Conservation (phyloP, 257 asterid genomes). For the Mentha longifolia region DNA sequence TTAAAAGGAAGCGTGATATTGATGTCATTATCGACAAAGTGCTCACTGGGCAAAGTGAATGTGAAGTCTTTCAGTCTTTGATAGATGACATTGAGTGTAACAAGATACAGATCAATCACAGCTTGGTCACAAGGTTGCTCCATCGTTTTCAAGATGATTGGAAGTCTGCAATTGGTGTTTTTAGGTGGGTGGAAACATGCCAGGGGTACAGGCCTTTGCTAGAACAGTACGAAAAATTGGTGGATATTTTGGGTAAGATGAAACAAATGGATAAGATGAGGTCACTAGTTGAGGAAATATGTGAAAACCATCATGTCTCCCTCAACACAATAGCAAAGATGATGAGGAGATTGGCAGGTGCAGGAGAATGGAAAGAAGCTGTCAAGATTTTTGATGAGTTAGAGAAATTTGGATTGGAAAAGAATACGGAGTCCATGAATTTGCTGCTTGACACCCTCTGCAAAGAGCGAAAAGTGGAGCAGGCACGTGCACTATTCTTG, state of each 20-base stretch:
- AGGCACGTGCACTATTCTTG: conserved; percentile 67
- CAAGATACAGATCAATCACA: conserved; percentile 45
- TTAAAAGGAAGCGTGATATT: conserved; percentile 43
- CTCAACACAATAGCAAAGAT: conserved; percentile 64
- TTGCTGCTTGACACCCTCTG: conserved; percentile 78
- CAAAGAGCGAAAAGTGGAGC: conserved; percentile 66
- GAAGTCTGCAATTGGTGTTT: conserved; percentile 79
- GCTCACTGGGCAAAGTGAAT: conserved; percentile 45
- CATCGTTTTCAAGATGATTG: conserved; percentile 85
- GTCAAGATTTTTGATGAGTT: conserved; percentile 63
- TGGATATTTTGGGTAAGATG: conserved; percentile 80
- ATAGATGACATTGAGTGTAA: conserved; percentile 47
- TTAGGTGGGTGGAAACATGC: conserved; percentile 72
- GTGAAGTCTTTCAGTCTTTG: conserved; percentile 58
- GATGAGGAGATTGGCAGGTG: conserved; percentile 83
- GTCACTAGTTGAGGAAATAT: conserved; percentile 59
- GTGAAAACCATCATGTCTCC: conserved; percentile 44
- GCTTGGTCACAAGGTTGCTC: conserved; percentile 57
- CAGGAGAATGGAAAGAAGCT: conserved; percentile 79
- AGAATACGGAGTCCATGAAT: conserved; percentile 76
- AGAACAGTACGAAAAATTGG: conserved; percentile 64
- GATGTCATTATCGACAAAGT: conserved; percentile 51
- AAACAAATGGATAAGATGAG: conserved; percentile 77
- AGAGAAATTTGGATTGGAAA: conserved; percentile 63
- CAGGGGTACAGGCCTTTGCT: conserved; percentile 55